Evolutionary conservation across 2,329 filamentous ascomycete species (phyloP), one percentile per base, ranked within the genome.

Genomic region (Penicillium nordicum): DNA sequence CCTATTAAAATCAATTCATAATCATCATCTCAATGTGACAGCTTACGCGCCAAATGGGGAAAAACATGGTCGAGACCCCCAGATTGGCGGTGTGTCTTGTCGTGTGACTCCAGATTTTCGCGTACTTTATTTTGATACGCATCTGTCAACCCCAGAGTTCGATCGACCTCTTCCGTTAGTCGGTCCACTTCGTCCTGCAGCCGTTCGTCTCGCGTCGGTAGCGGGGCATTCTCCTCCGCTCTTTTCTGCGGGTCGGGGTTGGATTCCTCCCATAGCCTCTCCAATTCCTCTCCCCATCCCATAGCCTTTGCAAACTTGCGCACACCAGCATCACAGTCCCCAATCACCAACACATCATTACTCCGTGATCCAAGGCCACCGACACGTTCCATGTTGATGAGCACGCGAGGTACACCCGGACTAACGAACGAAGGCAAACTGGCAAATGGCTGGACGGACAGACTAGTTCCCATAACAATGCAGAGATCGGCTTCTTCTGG

Each of bases 401-500:
- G 79, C 2, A 99, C 77, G 10, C 94, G 83, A 0, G 93, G 94
- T 3, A 83, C 83, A 0, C 78, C 79, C 1, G 86, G 80, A 3
- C 72, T 67, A 23, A 85, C 86, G 63, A 88, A 77, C 14, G 82
- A 76, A 0, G 93, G 92, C 48, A 97, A 77, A 45, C 85, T 85
- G 1, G 93, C 91, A 72, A 99, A 99, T 0, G 94, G 94, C 60
- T 92, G 89, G 2, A 97, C 93, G 0, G 81, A 85, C 57, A 97
- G 76, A 67, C 91, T 96, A 0, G 93, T 97, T 2, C 94, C 94
- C 79, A 97, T 87, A 23, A 97, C 82, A 50, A 97, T 88, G 41
- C 88, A 83, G 2, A 97, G 76, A 69, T 96, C 91, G 0, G 90
- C 89, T 65, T 82, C 75, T 1, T 75, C 76, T 0, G 84, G 82